Base-by-base conservation (phyloP, 2,329 filamentous ascomycete genomes). In the Cercospora nicotianae region DNA sequence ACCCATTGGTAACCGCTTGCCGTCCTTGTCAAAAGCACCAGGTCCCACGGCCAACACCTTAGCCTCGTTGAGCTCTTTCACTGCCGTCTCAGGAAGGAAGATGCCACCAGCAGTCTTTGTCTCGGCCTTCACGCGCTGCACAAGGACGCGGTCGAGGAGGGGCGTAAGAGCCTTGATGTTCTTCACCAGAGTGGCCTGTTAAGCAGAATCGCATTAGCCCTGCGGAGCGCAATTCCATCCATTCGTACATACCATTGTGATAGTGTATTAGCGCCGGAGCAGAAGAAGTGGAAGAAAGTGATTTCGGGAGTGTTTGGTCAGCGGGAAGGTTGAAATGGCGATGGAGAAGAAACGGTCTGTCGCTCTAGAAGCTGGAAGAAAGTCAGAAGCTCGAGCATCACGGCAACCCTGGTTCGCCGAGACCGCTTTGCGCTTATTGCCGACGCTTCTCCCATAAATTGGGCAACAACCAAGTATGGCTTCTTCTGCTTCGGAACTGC, bases 1-100 rank as follows among this genome's bases (percentile, higher is more conserved):
- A 76, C 92, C 90, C 86, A 94, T 93, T 70, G 90, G 86, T 77
- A 97, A 84, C 75, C 93, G 88, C 87, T 95, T 92, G 76, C 95
- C 95, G 69, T 96, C 90, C 84, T 90, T 93, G 85, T 96, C 92
- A 69, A 96, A 78, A 13, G 86, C 90, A 71, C 95, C 95, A 67
- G 95, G 95, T 64, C 95, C 95, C 72, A 99, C 94, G 71, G 95
- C 95, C 69, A 99, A 86, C 65, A 99, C 95, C 84, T 93, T 94
- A 77, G 92, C 95, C 87, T 98, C 94, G 84, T 97, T 98, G 80
- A 98, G 88, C 83, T 99, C 95, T 88, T 99, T 97, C 79, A 98
- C 93, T 78, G 91, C 92, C 70, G 90, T 94, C 86, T 99, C 95
- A 75, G 95, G 95, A 73, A 99, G 91, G 87, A 96, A 97, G 87